Conservation (phyloP, 441 rosid species). For the Codiaeum variegatum region DNA sequence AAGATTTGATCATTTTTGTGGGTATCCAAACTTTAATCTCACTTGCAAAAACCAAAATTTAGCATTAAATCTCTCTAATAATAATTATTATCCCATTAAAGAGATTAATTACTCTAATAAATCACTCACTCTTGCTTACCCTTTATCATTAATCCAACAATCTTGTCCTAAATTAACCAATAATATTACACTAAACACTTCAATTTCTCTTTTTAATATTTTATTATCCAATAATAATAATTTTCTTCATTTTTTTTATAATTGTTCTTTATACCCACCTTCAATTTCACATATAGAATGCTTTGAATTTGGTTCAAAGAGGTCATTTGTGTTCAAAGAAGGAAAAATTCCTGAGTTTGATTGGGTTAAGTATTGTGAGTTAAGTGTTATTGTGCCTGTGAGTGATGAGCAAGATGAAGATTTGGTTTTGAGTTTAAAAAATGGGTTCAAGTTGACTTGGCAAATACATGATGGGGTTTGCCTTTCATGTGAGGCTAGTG, state of each 20-base stretch:
- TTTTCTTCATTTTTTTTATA: constrained; percentile 28
- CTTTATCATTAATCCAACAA: not conserved
- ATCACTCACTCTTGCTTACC: constrained; percentile 19
- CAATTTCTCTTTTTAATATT: constrained; percentile 1
- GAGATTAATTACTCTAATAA: constrained; percentile 22
- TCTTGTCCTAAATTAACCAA: constrained; percentile 21
- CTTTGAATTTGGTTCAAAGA: constrained; percentile 11
- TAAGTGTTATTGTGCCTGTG: constrained; percentile 15
- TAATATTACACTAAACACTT: not conserved
- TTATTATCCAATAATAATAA: constrained; percentile 2
- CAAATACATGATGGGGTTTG: constrained; percentile 18
- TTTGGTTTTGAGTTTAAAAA: constrained; percentile 8
- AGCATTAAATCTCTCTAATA: constrained; percentile 11
- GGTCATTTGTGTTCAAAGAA: constrained; percentile 25
- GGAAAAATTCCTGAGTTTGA: constrained; percentile 31
- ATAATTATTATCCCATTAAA: constrained; percentile 8
- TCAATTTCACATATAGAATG: constrained; percentile 26
- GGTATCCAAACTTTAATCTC: constrained; percentile 30
- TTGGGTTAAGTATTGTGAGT: constrained; percentile 28
- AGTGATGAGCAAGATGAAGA: constrained; percentile 13
- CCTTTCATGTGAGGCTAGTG: constrained; percentile 25
- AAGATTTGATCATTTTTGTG: constrained; percentile 22
- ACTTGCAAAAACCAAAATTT: constrained; percentile 24
- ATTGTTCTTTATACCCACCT: constrained; percentile 30
- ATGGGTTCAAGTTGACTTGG: constrained; percentile 30